Percentiles rank a stretch among this genome's conserved stretches.
These are phyloP conservation scores for Termitomyces eurrhizus DNA, from an alignment of 768 basidiomycete genomes.

Conservation along the genomic window DNA sequence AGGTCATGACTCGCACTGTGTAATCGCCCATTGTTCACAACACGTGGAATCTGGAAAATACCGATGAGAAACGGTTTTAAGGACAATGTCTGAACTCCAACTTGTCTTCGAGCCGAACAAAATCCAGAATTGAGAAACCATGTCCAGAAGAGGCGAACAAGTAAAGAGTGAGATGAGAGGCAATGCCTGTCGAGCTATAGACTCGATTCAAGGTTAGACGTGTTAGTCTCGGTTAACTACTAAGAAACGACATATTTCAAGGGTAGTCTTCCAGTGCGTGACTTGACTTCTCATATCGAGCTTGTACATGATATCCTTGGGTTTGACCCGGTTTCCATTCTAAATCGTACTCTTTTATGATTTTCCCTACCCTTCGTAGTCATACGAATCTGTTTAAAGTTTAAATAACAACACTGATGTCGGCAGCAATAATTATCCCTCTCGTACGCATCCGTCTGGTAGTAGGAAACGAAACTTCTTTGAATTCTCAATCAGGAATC, in stretches of 20 bases:
- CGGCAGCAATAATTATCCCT: constrained; percentile 2
- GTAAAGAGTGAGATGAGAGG: too few species aligned
- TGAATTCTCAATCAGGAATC: constrained; percentile 48
- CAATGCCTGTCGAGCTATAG: too few species aligned
- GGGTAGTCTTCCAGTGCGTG: neutral
- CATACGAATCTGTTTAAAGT: neutral
- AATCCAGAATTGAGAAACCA: too few species aligned
- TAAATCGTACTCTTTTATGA: neutral
- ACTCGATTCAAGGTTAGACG: too few species aligned
- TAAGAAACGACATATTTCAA: neutral
- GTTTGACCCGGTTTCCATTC: neutral
- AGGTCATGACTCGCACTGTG: too few species aligned
- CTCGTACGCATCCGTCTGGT: constrained; percentile 50
- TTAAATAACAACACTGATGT: neutral
- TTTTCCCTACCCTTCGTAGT: neutral
- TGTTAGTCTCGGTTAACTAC: neutral
- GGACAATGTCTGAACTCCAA: too few species aligned
- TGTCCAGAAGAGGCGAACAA: too few species aligned
- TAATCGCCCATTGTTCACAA: too few species aligned
- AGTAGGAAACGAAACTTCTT: constrained; percentile 48
- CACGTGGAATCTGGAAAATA: too few species aligned
- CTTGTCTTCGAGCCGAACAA: too few species aligned
- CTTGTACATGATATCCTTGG: neutral
- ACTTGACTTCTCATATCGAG: neutral
- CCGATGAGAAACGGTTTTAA: too few species aligned